These are phyloP conservation scores for Sporothrix variecibatus DNA, from an alignment of 2,329 filamentous ascomycete genomes.

Conservation along the genomic window DNA sequence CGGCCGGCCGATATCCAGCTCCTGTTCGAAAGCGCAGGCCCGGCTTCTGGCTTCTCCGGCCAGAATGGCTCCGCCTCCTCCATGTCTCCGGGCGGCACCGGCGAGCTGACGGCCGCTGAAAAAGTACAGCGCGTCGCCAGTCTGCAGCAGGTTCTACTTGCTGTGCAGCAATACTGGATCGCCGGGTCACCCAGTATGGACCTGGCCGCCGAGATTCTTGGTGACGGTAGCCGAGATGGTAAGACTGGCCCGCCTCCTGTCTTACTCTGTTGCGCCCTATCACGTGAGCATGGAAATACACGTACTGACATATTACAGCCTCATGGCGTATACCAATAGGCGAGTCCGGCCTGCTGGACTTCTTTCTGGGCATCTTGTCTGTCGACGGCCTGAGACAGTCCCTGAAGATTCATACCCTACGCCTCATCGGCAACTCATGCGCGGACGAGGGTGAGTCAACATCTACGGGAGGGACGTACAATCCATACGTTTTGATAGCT, in stretches of 20 bases:
- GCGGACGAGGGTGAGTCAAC: slow-evolving; percentile 55
- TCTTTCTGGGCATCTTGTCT: slow-evolving; percentile 54
- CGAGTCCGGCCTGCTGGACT: slow-evolving; percentile 58
- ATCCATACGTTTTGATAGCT: neutral
- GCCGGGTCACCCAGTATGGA: slow-evolving; percentile 47
- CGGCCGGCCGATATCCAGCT: slow-evolving; percentile 26
- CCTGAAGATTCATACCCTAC: slow-evolving; percentile 57
- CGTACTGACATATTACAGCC: slow-evolving; percentile 40
- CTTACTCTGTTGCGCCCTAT: neutral
- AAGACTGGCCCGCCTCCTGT: slow-evolving; percentile 35
- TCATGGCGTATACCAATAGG: slow-evolving; percentile 60
- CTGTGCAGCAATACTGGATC: slow-evolving; percentile 46
- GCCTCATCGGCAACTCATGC: slow-evolving; percentile 63
- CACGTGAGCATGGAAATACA: neutral
- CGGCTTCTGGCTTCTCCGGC: neutral
- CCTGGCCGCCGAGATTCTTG: slow-evolving; percentile 53
- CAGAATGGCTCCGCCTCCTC: slow-evolving; percentile 2
- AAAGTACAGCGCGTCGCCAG: slow-evolving; percentile 30
- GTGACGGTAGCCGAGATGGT: slow-evolving; percentile 59
- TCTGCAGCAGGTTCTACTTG: slow-evolving; percentile 44
- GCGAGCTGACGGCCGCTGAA: slow-evolving; percentile 23
- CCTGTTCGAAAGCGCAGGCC: slow-evolving; percentile 20
- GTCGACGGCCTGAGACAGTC: slow-evolving; percentile 42
- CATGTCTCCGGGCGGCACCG: neutral
- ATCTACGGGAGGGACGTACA: no score